Percentiles rank a stretch among this genome's conserved stretches.
phyloP scores from a whole-genome alignment of 208 protist species.

The Novymonas esmeraldas region DNA sequence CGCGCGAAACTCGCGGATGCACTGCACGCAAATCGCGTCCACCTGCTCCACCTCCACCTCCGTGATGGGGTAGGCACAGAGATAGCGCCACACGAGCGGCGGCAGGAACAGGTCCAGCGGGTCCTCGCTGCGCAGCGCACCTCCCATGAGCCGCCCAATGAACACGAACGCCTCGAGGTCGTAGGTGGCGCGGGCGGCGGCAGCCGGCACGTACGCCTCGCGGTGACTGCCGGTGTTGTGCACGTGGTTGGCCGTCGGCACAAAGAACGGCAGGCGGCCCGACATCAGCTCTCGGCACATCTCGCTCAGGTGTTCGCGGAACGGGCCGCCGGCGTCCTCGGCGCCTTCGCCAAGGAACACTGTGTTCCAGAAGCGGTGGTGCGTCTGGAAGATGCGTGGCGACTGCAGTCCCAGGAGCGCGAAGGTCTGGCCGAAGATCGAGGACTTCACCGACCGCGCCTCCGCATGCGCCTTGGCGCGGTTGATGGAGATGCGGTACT shows the following conservation, averaged over 20 bases:
- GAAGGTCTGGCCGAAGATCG: constrained; percentile 92
- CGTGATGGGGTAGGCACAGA: constrained; percentile 68
- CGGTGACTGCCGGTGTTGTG: constrained; percentile 86
- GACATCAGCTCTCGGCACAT: constrained; percentile 94
- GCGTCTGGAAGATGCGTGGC: constrained; percentile 85
- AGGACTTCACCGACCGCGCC: constrained; percentile 43
- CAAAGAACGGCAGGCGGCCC: constrained; percentile 80
- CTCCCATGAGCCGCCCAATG: constrained; percentile 95
- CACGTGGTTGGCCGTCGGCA: constrained; percentile 89
- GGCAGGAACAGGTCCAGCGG: constrained; percentile 92
- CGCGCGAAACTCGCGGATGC: constrained; percentile 78
- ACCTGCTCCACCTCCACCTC: constrained; percentile 77
- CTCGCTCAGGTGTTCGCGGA: constrained; percentile 91
- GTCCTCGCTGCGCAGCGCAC: constrained; percentile 90
- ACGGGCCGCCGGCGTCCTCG: constrained; percentile 94
- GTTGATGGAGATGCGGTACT: constrained; percentile 88
- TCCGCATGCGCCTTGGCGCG: constrained; percentile 58
- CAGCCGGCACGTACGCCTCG: constrained; percentile 89
- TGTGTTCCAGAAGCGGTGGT: constrained; percentile 88
- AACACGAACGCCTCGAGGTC: constrained; percentile 87
- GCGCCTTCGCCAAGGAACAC: constrained; percentile 93
- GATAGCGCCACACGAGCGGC: constrained; percentile 91
- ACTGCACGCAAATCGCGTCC: constrained; percentile 87
- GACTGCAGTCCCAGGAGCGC: constrained; percentile 61
- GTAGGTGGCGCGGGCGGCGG: constrained; percentile 50